Percentiles rank a stretch among this genome's conserved stretches.
Conservation (phyloP, 2,329 filamentous ascomycete genomes). For the Fusarium newnesense region DNA sequence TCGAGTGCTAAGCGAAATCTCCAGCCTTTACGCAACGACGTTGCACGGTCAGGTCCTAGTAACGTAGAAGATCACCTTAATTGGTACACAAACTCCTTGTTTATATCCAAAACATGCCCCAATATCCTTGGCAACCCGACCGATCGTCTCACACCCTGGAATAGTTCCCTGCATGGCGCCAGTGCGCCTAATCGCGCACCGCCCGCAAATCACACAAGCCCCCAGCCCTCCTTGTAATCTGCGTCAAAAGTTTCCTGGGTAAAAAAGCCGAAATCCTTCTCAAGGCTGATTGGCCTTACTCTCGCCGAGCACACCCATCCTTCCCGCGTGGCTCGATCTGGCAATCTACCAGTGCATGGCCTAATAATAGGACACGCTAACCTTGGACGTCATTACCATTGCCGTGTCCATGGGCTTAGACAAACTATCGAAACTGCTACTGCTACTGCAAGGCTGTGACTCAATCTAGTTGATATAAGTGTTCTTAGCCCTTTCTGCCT, state of each 20-base stretch:
- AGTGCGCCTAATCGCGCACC: slow-evolving; percentile 43
- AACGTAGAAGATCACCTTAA: neutral
- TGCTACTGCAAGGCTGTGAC: slow-evolving; percentile 39
- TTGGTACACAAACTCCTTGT: neutral
- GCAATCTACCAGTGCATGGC: slow-evolving; percentile 13
- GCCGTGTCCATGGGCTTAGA: slow-evolving; percentile 9
- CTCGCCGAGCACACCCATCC: slow-evolving; percentile 13
- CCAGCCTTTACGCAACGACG: neutral
- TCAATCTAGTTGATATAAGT: slow-evolving; percentile 5
- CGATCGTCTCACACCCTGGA: slow-evolving; percentile 28
- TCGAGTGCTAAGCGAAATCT: neutral
- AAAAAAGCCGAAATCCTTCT: slow-evolving; percentile 23
- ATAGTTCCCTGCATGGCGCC: slow-evolving; percentile 35
- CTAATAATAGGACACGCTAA: slow-evolving; percentile 37
- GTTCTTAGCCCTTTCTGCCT: slow-evolving; percentile 35
- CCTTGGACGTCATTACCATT: slow-evolving; percentile 10
- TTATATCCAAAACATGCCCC: neutral
- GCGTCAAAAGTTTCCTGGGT: slow-evolving; percentile 12
- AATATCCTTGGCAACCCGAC: slow-evolving; percentile 9
- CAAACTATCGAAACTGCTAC: slow-evolving; percentile 20
- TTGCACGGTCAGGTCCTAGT: neutral
- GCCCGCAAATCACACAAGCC: slow-evolving; percentile 37
- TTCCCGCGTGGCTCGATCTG: slow-evolving; percentile 26
- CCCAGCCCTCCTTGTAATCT: slow-evolving; percentile 27
- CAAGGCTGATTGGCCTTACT: slow-evolving; percentile 21